A percentile compares a stretch with the other conserved stretches of the same genome.
Evolutionary conservation across 2,329 filamentous ascomycete genomes (phyloP).

Genomic region (Sclerotiophoma versabilis): DNA sequence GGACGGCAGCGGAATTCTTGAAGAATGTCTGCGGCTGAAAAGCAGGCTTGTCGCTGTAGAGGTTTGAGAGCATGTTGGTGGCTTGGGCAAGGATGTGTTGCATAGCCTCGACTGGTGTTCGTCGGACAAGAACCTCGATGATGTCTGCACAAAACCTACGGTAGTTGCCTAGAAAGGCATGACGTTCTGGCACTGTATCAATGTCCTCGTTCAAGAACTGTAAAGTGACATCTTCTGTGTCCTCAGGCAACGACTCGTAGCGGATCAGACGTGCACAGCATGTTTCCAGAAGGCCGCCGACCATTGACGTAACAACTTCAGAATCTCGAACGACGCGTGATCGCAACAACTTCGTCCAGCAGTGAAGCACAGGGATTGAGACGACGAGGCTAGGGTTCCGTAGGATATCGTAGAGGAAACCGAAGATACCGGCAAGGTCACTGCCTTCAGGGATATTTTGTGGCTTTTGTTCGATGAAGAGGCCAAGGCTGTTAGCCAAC

Average conservation of each 20-base stretch:
- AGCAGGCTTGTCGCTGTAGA: constrained; percentile 74
- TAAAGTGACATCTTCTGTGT: constrained; percentile 79
- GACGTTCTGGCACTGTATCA: constrained; percentile 90
- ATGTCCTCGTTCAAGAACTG: constrained; percentile 91
- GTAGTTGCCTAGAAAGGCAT: constrained; percentile 96
- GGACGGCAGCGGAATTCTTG: constrained; percentile 73
- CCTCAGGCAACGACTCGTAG: constrained; percentile 85
- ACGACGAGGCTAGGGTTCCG: constrained; percentile 88
- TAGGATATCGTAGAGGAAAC: constrained; percentile 79
- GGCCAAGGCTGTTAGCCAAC: constrained; percentile 85
- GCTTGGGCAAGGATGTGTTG: constrained; percentile 84
- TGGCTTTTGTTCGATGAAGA: constrained; percentile 82
- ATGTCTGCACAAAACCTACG: constrained; percentile 86
- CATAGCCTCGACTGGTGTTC: constrained; percentile 84
- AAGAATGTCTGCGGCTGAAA: constrained; percentile 64
- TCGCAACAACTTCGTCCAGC: constrained; percentile 83
- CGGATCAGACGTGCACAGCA: constrained; percentile 84
- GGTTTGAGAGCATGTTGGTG: constrained; percentile 73
- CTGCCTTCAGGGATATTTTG: constrained; percentile 68
- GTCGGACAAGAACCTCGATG: constrained; percentile 84
- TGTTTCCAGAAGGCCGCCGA: constrained; percentile 79
- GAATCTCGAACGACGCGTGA: constrained; percentile 73
- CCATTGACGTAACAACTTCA: constrained; percentile 65
- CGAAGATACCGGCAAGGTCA: constrained; percentile 77
- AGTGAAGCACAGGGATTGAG: constrained; percentile 89